These are phyloP conservation scores for Fusarium lateritium DNA, from an alignment of 2,329 filamentous ascomycete species.

Conservation along the genomic window DNA sequence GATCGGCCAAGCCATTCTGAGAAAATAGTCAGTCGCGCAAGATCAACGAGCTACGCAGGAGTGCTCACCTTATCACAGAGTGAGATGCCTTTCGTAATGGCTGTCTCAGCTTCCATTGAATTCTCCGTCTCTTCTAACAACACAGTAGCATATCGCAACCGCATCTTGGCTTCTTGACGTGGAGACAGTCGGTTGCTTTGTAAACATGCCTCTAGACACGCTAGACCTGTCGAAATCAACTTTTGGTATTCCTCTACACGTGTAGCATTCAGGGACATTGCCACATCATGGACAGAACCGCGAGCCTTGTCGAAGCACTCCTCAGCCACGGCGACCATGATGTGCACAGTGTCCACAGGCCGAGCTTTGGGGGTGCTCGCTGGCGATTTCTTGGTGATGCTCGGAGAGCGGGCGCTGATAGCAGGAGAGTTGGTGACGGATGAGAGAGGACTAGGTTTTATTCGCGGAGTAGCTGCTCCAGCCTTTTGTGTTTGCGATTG, in stretches of 20 bases:
- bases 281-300: constrained; percentile 63
- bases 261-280: constrained; percentile 55
- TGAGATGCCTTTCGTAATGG: constrained; percentile 78
- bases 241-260: constrained; percentile 78
- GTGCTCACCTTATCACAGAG: constrained; percentile 73
- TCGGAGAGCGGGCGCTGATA: constrained; percentile 57
- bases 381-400: constrained; percentile 60
- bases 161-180: constrained; percentile 77
- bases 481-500: constrained; percentile 42
- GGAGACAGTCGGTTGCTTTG: constrained; percentile 73
- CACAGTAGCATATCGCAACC: constrained; percentile 79
- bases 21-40: constrained; percentile 48
- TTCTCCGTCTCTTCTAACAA: constrained; percentile 84
- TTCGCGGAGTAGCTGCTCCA: constrained; percentile 43
- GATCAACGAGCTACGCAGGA: not conserved
- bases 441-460: constrained; percentile 58
- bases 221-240: constrained; percentile 79
- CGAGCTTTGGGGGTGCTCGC: constrained; percentile 58
- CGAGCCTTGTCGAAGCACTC: constrained; percentile 81
- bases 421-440: constrained; percentile 60
- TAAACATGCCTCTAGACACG: constrained; percentile 79
- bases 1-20: constrained; percentile 65
- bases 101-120: constrained; percentile 78
- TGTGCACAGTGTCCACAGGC: constrained; percentile 66
- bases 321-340: constrained; percentile 80